Conservation (phyloP, 2,329 filamentous ascomycete species). For the Coniosporium tulheliwenetii region DNA sequence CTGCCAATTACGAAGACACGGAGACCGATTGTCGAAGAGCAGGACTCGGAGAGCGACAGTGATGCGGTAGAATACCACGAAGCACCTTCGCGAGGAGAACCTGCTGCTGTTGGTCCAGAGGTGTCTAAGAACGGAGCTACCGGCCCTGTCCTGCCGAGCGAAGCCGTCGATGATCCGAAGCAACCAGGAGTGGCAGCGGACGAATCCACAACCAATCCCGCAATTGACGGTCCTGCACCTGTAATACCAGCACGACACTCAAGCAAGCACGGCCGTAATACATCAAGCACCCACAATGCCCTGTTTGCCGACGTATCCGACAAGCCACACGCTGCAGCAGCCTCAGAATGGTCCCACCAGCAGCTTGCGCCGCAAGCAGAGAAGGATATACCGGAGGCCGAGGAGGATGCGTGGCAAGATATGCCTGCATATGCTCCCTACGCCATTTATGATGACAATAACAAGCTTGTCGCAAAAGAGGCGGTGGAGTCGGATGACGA, state of each 20-base stretch:
- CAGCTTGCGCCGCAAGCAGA: conserved; percentile 43
- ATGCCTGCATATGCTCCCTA: conserved; percentile 91
- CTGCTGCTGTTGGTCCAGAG: no score
- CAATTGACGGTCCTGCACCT: conserved; percentile 6
- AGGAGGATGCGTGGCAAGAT: conserved; percentile 69
- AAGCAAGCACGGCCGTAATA: no score
- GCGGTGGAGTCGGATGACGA: conserved; percentile 54
- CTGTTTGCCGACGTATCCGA: no score
- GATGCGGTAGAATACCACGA: no score
- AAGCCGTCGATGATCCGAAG: no score
- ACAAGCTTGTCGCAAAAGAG: conserved; percentile 71
- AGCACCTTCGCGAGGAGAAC: no score
- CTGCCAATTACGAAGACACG: conserved; percentile 15
- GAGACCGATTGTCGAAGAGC: conserved; percentile 12
- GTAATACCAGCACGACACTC: no score
- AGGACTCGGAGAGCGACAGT: background rate
- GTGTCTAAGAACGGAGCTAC: no score
- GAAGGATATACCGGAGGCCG: conserved; percentile 37
- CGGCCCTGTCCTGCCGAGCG: no score
- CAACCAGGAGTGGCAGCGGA: no score
- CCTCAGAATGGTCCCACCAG: conserved; percentile 89
- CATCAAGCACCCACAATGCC: no score
- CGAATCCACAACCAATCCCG: background rate
- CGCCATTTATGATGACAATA: conserved; percentile 91
- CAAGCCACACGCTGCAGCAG: conserved; percentile 14